Evolutionary conservation across 352 stramenopile species (phyloP), one percentile per base, ranked within the genome.

Genomic region (Globisporangium polare): DNA sequence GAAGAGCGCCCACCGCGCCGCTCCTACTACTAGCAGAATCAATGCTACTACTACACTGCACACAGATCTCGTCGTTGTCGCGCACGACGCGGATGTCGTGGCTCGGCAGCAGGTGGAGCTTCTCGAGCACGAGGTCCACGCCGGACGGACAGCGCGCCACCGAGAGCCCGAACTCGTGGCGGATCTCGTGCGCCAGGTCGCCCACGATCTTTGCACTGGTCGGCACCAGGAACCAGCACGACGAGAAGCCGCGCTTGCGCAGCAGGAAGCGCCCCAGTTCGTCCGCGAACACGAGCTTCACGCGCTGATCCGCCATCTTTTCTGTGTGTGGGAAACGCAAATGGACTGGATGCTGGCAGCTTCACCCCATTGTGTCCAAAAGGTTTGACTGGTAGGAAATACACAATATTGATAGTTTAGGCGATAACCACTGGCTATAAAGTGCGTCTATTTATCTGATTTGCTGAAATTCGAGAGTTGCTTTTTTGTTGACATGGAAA

Each of bases 181-280:
- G 47, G 43, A 93, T 68, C 65, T 70, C 71, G 52, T 88, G 65
- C 54, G 76, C 56, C 63, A 93, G 50, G 54, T 93, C 84, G 37
- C 80, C 79, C 39, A 93, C 80, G 15, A 88, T 49, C 50, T 72
- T 73, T 27, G 56, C 72, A 8, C 71, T 63, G 1, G n/a, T 43
- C 13, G 84, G 77, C 9, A 93, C 46, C 20, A 91, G 63, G 55
- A 81, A 91, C 81, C 81, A 93, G 62, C 84, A 91, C 17, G 75
- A 67, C 26, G 68, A 67, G 59, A 89, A 90, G 0, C 81, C 81
- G 46, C 72, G 75, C 0, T 58, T 59, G 8, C 73, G 74, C 56
- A 69, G 66, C 55, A 93, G 58, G 26, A 83, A 69, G 31, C 65
- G 67, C 35, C 54, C 77, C 22, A 90, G 58, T 10, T 80, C 80